Evolutionary conservation across 768 basidiomycete genomes (phyloP), one percentile per base, ranked within the genome.

Genomic region (Tricholoma terreum): DNA sequence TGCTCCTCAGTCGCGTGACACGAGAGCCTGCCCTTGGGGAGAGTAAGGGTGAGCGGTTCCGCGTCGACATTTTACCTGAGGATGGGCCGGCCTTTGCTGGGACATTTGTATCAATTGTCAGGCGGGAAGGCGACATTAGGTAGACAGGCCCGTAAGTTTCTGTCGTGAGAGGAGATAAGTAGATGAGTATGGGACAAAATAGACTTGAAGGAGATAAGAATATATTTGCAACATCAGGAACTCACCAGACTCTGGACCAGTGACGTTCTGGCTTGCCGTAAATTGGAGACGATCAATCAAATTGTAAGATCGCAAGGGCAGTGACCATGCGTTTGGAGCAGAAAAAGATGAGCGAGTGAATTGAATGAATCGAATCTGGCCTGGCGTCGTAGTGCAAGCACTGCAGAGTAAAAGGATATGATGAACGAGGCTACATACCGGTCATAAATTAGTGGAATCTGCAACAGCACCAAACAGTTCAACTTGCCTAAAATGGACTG

Each of bases 41-140:
- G n/a, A 67, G 61, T 58, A 71, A 65, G 6, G 73, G 68, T 22
- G 69, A 67, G 35, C 65, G 55, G 54, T 71, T 71, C 43, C 69
- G 60, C 49, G 58, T 52, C 30, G 65, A 67, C 40, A 68, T 57
- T 53, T 58, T 70, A 27, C 60, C 63, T 31, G 72, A 72, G 50
- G 71, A 67, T 62, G 71, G 64, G 54, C 70, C 70, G 55, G 68
- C 65, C 54, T 62, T 68, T 58, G 58, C 52, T 36, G 67, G 70
- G 59, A 75, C 65, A 56, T 75, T 73, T 53, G 82, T 83, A 63
- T 81, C 76, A 67, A 84, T 76, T 62, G 71, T 75, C 60, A 83
- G 81, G 57, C 73, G 77, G 48, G 73, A 63, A 49, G 80, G 70
- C 63, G 71, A 72, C 80, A 83, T 84, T 48, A 27, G 50, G 54